These are phyloP conservation scores for Coix lacrymajobi DNA, from an alignment of 176 grass and related monocot species.

Conservation along the genomic window DNA sequence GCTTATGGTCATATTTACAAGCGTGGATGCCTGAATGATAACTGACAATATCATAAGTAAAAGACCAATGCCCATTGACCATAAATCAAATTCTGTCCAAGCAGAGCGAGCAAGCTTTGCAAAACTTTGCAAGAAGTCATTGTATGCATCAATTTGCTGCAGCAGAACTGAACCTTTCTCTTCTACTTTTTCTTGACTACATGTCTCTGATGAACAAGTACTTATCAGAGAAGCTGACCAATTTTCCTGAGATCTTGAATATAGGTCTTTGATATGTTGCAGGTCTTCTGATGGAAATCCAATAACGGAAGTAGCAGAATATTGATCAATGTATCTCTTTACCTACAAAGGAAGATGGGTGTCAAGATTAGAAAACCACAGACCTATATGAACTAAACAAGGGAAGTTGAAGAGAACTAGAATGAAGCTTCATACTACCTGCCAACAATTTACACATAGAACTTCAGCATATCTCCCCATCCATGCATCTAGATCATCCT, in stretches of 20 bases:
- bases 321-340: constrained; percentile 87
- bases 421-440: constrained; percentile 53
- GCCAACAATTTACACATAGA: constrained; percentile 91
- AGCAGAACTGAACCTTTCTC: constrained; percentile 28
- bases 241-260: constrained; percentile 59
- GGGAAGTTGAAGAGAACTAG: background rate
- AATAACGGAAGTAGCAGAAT: constrained; percentile 90
- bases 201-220: constrained; percentile 37
- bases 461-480: constrained; percentile 71
- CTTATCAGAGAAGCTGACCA: constrained; percentile 42
- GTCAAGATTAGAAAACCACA: constrained; percentile 3
- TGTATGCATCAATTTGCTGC: constrained; percentile 70
- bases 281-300: constrained; percentile 79
- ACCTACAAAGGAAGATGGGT: constrained; percentile 49
- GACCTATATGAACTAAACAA: background rate
- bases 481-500: constrained; percentile 69
- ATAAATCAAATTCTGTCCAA: constrained; percentile 95
- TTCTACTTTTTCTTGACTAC: constrained; percentile 26
- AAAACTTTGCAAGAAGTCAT: constrained; percentile 73
- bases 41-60: constrained; percentile 72
- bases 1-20: constrained; percentile 34
- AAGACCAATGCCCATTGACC: constrained; percentile 66
- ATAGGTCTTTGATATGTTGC: constrained; percentile 46
- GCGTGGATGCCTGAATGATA: constrained; percentile 41
- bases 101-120: constrained; percentile 91